These are phyloP conservation scores for Mycosphaerella arachidis DNA, from an alignment of 2,329 filamentous ascomycete species.

Conservation along the genomic window DNA sequence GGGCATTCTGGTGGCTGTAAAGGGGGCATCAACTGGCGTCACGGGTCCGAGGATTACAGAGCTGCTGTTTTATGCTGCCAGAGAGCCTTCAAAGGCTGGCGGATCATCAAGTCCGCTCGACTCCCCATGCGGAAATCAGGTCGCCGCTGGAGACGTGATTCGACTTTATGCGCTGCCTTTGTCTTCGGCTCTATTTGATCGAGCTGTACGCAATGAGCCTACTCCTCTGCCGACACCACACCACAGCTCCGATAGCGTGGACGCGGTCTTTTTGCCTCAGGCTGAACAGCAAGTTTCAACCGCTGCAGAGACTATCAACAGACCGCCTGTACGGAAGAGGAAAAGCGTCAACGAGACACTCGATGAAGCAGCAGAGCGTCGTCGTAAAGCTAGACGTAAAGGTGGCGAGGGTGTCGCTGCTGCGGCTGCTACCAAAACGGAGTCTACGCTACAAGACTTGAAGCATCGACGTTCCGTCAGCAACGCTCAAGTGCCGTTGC, in stretches of 20 bases:
- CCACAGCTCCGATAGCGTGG: conserved; percentile 6
- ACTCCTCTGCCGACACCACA: conserved; percentile 28
- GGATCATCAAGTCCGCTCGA: conserved; percentile 34
- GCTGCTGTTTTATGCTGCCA: conserved; percentile 43
- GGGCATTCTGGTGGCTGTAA: conserved; percentile 16
- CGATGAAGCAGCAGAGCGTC: conserved; percentile 44
- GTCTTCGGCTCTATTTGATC: conserved; percentile 39
- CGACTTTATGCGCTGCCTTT: conserved; percentile 41
- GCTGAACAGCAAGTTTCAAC: neutral
- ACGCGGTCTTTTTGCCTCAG: conserved; percentile 24
- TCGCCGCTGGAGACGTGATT: conserved; percentile 1
- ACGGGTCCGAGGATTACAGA: conserved; percentile 35
- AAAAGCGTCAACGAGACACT: conserved; percentile 42
- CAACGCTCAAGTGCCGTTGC: conserved; percentile 21
- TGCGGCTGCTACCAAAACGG: conserved; percentile 34
- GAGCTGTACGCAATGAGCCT: conserved; percentile 5
- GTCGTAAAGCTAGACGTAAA: conserved; percentile 39
- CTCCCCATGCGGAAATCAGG: conserved; percentile 23
- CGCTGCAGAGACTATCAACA: conserved; percentile 20
- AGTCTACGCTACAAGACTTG: conserved; percentile 25
- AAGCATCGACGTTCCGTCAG: conserved; percentile 32
- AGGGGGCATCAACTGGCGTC: neutral
- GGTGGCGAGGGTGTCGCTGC: conserved; percentile 43
- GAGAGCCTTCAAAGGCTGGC: conserved; percentile 16
- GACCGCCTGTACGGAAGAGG: conserved; percentile 36